phyloP scores from a whole-genome alignment of 2,329 filamentous ascomycete species.

The Truncatella angustata region DNA sequence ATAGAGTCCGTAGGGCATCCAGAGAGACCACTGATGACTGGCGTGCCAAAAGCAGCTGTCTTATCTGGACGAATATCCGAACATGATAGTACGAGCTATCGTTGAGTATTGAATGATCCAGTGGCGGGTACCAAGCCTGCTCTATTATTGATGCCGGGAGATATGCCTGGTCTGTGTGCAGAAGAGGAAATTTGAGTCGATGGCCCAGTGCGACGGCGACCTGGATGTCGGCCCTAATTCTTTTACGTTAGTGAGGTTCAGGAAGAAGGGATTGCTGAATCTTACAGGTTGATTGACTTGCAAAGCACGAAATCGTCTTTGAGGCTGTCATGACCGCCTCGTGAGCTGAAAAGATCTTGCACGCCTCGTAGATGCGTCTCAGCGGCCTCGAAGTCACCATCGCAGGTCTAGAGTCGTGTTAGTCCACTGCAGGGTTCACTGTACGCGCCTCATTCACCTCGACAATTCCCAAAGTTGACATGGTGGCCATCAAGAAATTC shows the following conservation, averaged over 20 bases:
- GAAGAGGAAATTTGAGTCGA: neutral
- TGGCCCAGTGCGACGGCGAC: neutral
- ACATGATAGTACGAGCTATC: neutral
- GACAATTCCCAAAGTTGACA: constrained; percentile 11
- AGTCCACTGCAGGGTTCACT: neutral
- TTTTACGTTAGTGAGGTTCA: neutral
- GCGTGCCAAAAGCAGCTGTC: neutral
- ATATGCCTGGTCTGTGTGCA: neutral
- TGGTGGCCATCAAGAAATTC: constrained; percentile 10
- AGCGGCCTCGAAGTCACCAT: constrained; percentile 6
- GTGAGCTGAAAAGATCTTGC: neutral
- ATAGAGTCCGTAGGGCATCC: neutral
- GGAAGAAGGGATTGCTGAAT: neutral
- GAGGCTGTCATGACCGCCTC: neutral
- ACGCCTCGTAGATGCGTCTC: constrained; percentile 2
- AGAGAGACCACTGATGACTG: neutral
- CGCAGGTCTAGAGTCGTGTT: neutral
- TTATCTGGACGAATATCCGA: neutral
- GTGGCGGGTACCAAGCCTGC: neutral
- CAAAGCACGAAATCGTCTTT: constrained; percentile 2
- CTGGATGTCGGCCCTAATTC: neutral
- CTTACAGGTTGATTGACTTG: neutral
- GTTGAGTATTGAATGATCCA: neutral
- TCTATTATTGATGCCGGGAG: neutral
- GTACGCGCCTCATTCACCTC: neutral